These are phyloP conservation scores for Trametes villosa DNA, from an alignment of 768 basidiomycete genomes.

Conservation along the genomic window DNA sequence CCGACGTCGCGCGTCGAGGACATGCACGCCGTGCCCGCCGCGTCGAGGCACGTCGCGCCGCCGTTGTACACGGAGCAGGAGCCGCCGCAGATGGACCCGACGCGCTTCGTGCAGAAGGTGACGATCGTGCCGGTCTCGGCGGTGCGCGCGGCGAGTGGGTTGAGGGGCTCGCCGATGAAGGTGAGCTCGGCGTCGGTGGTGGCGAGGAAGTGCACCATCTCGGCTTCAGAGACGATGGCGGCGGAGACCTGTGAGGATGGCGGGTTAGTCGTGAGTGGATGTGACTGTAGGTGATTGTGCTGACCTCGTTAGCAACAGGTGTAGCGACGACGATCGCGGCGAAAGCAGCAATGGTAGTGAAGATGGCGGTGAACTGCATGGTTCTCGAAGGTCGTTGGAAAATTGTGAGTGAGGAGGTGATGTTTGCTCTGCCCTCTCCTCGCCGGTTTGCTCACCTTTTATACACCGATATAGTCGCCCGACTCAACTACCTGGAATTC, in stretches of 20 bases:
- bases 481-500: no score
- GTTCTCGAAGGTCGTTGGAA: no score
- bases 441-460: no score
- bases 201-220: not conserved
- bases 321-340: conserved; percentile 21
- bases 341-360: conserved; percentile 32
- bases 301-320: not conserved
- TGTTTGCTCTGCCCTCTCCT: no score
- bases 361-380: not conserved
- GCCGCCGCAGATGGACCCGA: conserved; percentile 35
- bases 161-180: conserved; percentile 20
- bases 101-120: conserved; percentile 34
- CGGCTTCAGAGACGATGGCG: not conserved
- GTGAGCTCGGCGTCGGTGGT: conserved; percentile 1
- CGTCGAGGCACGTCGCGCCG: conserved; percentile 32
- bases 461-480: no score
- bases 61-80: conserved; percentile 40
- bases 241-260: no score
- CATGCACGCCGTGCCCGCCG: conserved; percentile 38
- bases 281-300: not conserved
- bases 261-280: not conserved
- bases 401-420: no score
- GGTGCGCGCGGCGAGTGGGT: conserved; percentile 20
- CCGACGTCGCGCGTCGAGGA: conserved; percentile 35
- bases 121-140: conserved; percentile 33